Conservation (phyloP, 1,139 yeast species). For the Suhomyces ambrosiae region DNA sequence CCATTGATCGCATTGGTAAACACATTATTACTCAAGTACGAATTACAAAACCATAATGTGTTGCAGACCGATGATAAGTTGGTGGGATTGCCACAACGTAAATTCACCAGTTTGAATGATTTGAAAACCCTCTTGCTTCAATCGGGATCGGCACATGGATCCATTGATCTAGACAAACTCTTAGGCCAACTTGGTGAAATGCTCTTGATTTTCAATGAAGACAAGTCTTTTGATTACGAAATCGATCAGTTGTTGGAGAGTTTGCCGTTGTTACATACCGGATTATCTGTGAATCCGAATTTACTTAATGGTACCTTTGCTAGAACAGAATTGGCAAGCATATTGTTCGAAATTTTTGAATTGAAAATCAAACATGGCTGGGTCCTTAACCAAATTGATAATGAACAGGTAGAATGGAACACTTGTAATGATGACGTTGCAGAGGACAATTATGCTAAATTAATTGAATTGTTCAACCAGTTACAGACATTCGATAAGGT, state of each 20-base stretch:
- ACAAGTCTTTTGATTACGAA: slow-evolving; percentile 20
- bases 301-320: slow-evolving; percentile 63
- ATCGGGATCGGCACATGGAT: slow-evolving; percentile 22
- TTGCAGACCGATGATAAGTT: slow-evolving; percentile 13
- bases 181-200: slow-evolving; percentile 50
- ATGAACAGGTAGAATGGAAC: slow-evolving; percentile 20
- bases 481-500: slow-evolving; percentile 47
- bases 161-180: slow-evolving; percentile 33
- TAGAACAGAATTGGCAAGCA: slow-evolving; percentile 35
- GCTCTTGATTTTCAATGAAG: slow-evolving; percentile 31
- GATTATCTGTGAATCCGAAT: slow-evolving; percentile 72
- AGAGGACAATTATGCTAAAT: slow-evolving; percentile 22
- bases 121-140: slow-evolving; percentile 31
- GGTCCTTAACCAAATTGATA: slow-evolving; percentile 35
- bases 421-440: slow-evolving; percentile 13
- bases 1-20: slow-evolving; percentile 83
- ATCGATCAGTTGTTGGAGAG: slow-evolving; percentile 44
- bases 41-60: slow-evolving; percentile 23
- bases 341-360: slow-evolving; percentile 42
- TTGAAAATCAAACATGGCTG: slow-evolving; percentile 55
- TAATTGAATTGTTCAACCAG: slow-evolving; percentile 26
- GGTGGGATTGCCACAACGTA: slow-evolving; percentile 14
- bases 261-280: slow-evolving; percentile 70
- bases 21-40: slow-evolving; percentile 56
- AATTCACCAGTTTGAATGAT: slow-evolving; percentile 16